Evolutionary conservation across 1,139 yeast species (phyloP).

Genomic region (Diutina neorugosa): DNA sequence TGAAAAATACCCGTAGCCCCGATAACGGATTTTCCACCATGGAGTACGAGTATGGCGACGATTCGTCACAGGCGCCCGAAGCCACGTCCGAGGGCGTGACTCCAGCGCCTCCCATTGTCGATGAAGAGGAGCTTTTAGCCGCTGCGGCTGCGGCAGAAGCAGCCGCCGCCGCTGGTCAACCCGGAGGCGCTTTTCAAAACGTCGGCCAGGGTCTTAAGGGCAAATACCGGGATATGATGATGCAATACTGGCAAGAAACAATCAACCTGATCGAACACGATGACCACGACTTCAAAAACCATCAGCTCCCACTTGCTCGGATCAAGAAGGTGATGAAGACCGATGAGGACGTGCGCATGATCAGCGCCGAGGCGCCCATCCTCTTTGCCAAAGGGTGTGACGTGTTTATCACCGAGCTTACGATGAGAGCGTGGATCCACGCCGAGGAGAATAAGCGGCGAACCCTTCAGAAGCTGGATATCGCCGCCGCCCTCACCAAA

Average conservation of each 20-base stretch:
- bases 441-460: constrained; percentile 94
- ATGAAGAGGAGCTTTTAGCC: constrained; percentile 1
- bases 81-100: background rate
- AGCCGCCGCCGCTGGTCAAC: constrained; percentile 2
- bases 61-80: background rate
- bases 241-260: constrained; percentile 94
- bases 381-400: constrained; percentile 97
- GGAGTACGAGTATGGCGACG: constrained; percentile 4
- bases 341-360: constrained; percentile 95
- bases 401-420: constrained; percentile 86
- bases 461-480: constrained; percentile 86
- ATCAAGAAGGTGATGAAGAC: constrained; percentile 96
- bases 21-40: constrained; percentile 3
- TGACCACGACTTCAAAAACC: constrained; percentile 86
- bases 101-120: background rate
- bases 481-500: constrained; percentile 88
- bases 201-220: constrained; percentile 91
- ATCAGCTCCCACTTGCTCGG: constrained; percentile 87
- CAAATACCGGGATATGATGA: constrained; percentile 73
- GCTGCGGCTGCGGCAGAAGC: constrained; percentile 3
- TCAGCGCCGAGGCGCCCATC: constrained; percentile 95
- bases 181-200: constrained; percentile 67
- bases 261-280: constrained; percentile 84
- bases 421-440: constrained; percentile 98
- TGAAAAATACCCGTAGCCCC: background rate